Evolutionary conservation across 495 filamentous ascomycete genomes (phyloP).

Genomic region (Tuber borchii): DNA sequence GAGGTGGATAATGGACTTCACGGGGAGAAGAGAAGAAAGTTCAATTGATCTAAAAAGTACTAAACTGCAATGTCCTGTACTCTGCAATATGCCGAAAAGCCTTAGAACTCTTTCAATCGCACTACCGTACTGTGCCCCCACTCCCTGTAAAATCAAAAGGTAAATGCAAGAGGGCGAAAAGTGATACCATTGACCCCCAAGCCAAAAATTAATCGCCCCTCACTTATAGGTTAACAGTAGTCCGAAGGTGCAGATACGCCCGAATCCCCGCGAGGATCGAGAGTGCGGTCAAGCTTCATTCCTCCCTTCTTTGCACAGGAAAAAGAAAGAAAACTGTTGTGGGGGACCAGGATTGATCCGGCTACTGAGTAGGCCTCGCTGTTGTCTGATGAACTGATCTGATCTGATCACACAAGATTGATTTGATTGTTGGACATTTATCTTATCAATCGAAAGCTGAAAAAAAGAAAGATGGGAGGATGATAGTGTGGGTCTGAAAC

Average conservation of each 20-base stretch:
- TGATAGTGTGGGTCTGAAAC: background rate
- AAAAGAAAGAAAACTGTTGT: background rate
- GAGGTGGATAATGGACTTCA: background rate
- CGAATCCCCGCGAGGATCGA: background rate
- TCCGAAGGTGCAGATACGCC: background rate
- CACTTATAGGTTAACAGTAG: background rate
- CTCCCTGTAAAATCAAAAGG: background rate
- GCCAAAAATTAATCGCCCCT: background rate
- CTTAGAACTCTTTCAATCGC: background rate
- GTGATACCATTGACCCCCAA: background rate
- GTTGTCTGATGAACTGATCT: conserved; percentile 37
- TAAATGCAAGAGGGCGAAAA: background rate
- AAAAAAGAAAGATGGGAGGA: background rate
- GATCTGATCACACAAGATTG: conserved; percentile 32
- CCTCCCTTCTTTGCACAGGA: background rate
- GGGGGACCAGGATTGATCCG: background rate
- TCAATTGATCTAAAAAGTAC: background rate
- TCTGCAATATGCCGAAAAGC: background rate
- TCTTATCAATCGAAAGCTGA: conserved; percentile 35
- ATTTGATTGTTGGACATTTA: conserved; percentile 9
- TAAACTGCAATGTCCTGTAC: background rate
- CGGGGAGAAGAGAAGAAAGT: background rate
- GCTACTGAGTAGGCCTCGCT: background rate
- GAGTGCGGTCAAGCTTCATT: background rate
- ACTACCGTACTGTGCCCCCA: background rate